Evolutionary conservation across 257 asterid genomes (phyloP).

Genomic region (Nicotiana tomentosiformis): DNA sequence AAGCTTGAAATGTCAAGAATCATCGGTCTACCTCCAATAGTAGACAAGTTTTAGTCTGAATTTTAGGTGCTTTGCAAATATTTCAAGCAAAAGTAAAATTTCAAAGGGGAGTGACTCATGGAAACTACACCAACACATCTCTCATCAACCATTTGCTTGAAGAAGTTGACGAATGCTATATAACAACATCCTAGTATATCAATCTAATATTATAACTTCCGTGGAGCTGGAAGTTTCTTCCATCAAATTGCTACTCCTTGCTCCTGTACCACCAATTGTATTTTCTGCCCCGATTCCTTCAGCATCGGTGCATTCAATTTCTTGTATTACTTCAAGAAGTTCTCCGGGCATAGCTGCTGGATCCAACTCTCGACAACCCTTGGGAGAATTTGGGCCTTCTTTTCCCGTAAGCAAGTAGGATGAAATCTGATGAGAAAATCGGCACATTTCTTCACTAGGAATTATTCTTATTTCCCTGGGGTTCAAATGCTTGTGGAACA

Average conservation of each 20-base stretch:
- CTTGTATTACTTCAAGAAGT: conserved; percentile 45
- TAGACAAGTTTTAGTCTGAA: not conserved
- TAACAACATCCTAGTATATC: not conserved
- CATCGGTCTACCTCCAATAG: not conserved
- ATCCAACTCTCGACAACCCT: conserved; percentile 57
- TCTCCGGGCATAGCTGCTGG: conserved; percentile 59
- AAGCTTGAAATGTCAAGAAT: conserved; percentile 4
- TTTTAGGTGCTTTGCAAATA: not conserved
- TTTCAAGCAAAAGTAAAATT: not conserved
- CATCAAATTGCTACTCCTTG: conserved; percentile 8
- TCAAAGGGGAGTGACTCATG: not conserved
- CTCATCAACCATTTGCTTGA: not conserved
- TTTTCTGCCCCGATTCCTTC: conserved; percentile 28
- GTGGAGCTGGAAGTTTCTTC: conserved; percentile 23
- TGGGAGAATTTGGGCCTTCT: conserved; percentile 35
- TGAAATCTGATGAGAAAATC: conserved; percentile 73
- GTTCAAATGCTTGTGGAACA: conserved; percentile 51
- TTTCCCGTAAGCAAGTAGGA: conserved; percentile 42
- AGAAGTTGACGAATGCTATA: not conserved
- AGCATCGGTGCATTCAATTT: conserved; percentile 28
- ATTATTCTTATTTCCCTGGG: conserved; percentile 47
- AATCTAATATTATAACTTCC: conserved; percentile 2
- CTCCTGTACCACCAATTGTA: conserved; percentile 20
- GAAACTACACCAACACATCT: not conserved
- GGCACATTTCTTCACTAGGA: conserved; percentile 52